These are phyloP conservation scores for Phytophthora tentaculata DNA, from an alignment of 352 stramenopile species.

Conservation along the genomic window DNA sequence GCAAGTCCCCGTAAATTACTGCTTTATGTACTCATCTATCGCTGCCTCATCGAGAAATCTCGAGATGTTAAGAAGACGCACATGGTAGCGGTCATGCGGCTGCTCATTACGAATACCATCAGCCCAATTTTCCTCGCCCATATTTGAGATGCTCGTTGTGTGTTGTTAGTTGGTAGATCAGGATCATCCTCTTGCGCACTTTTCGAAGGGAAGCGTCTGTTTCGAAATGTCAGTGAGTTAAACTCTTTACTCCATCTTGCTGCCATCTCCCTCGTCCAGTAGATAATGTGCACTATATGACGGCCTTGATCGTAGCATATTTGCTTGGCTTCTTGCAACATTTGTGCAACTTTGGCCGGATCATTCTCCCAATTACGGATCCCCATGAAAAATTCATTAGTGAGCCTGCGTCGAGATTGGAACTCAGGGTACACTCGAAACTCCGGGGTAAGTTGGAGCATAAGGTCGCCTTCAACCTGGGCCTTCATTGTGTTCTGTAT, in stretches of 20 bases:
- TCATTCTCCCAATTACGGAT: background rate
- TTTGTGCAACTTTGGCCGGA: background rate
- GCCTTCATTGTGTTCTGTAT: slow-evolving; percentile 2
- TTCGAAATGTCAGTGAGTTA: background rate
- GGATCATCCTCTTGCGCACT: background rate
- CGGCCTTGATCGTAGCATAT: background rate
- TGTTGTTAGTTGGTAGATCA: background rate
- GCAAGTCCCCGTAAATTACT: background rate
- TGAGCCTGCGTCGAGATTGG: background rate
- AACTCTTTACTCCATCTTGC: background rate
- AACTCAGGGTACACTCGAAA: background rate
- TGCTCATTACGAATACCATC: background rate
- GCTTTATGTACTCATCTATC: background rate
- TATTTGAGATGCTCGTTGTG: background rate
- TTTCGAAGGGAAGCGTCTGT: background rate
- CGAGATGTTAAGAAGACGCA: background rate
- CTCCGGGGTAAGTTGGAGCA: background rate
- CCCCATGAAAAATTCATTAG: background rate
- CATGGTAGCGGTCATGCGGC: background rate
- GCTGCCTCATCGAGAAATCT: background rate
- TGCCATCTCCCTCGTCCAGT: background rate
- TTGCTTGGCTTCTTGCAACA: background rate
- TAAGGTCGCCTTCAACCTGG: background rate
- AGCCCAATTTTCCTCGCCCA: background rate
- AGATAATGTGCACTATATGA: background rate